A percentile compares a stretch with the other conserved stretches of the same genome.
Evolutionary conservation across 305 asterid genomes (phyloP).

Genomic region (Fraxinus greggii): DNA sequence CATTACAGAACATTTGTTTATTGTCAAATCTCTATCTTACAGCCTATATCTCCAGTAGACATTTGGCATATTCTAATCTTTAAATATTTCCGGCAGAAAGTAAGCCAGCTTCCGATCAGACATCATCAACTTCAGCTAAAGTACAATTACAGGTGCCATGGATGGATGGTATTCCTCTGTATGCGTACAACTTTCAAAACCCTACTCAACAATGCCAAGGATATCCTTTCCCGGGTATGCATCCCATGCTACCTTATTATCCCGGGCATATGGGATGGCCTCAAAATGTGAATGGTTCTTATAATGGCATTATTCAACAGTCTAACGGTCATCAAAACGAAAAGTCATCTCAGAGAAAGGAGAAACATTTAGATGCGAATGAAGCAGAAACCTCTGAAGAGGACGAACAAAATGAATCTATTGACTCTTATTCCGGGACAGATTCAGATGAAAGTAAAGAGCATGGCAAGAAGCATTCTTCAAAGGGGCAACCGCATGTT

Average conservation of each 20-base stretch:
- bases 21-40: neutral
- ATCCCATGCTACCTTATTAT: slow-evolving; percentile 54
- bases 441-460: slow-evolving; percentile 43
- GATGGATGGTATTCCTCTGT: slow-evolving; percentile 75
- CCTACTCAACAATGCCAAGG: slow-evolving; percentile 50
- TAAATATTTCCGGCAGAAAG: slow-evolving; percentile 40
- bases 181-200: slow-evolving; percentile 66
- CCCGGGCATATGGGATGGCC: slow-evolving; percentile 67
- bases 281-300: slow-evolving; percentile 27
- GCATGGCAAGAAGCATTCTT: slow-evolving; percentile 42
- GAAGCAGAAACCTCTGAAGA: slow-evolving; percentile 51
- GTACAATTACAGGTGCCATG: slow-evolving; percentile 64
- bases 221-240: slow-evolving; percentile 57
- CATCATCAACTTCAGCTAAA: slow-evolving; percentile 35
- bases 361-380: slow-evolving; percentile 35
- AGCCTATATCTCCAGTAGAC: neutral
- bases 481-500: slow-evolving; percentile 37
- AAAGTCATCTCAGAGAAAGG: slow-evolving; percentile 49
- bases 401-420: slow-evolving; percentile 52
- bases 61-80: slow-evolving; percentile 12
- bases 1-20: neutral
- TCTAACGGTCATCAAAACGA: slow-evolving; percentile 32
- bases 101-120: slow-evolving; percentile 42
- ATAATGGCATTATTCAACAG: slow-evolving; percentile 33
- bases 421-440: slow-evolving; percentile 44